These are phyloP conservation scores for Tarenaya hassleriana DNA, from an alignment of 345 rosid species.

Conservation along the genomic window DNA sequence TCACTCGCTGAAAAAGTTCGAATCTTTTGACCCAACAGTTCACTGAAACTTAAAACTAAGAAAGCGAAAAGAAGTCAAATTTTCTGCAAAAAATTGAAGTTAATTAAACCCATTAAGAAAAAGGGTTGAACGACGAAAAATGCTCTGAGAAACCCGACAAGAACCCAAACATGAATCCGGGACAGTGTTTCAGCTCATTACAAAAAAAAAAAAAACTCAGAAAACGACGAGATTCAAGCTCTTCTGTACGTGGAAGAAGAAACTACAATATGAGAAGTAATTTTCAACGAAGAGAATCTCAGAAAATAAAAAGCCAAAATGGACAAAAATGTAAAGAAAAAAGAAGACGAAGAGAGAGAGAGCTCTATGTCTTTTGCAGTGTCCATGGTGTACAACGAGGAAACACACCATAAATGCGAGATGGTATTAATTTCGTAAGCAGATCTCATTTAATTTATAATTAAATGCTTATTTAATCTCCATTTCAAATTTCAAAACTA, in stretches of 20 bases:
- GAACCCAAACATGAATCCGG: not conserved
- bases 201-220: too few relatives aligned
- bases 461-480: not conserved
- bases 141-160: not conserved
- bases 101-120: conserved; percentile 8
- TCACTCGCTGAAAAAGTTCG: conserved; percentile 2
- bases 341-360: not conserved
- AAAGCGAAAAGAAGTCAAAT: conserved; percentile 11
- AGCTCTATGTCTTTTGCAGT: conserved; percentile 11
- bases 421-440: conserved; percentile 11
- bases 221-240: too few relatives aligned
- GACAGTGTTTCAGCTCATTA: conserved; percentile 7
- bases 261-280: too few relatives aligned
- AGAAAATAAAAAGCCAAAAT: conserved; percentile 8
- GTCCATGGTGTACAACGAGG: conserved; percentile 8
- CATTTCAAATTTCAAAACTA: conserved; percentile 13
- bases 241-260: too few relatives aligned
- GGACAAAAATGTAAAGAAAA: conserved; percentile 18
- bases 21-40: conserved; percentile 12
- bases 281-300: too few relatives aligned
- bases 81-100: conserved; percentile 11
- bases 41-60: conserved; percentile 27
- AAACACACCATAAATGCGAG: conserved; percentile 21
- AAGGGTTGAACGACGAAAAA: conserved; percentile 18
- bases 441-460: conserved; percentile 24